Base-by-base conservation (phyloP, 257 asterid species). In the Salvia miltiorrhiza region DNA sequence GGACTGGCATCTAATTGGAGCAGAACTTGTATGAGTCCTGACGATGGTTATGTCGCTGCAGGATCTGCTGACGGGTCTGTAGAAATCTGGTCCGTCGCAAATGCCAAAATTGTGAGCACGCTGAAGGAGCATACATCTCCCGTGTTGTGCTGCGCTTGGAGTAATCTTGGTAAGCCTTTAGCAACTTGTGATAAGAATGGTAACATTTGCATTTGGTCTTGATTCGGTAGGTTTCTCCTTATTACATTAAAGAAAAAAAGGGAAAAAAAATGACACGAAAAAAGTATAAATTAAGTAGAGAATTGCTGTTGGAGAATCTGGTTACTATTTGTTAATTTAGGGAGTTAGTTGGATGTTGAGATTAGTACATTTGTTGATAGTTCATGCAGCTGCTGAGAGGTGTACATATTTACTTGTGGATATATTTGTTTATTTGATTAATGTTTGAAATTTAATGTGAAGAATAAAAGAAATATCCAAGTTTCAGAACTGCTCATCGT, bases 1-100 rank as follows among this genome's bases (percentile, higher is more conserved):
- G n/a, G 91, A 70, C 89, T 88, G 37, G 96, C 97, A 10, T 76
- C 95, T 9, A 90, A 88, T 37, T 93, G 99, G 99, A 93, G 99
- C 77, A 70, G 97, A 49, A 90, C 96, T 0, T 93, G 97, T 67
- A 76, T 93, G 19, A 90, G 99, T 65, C 85, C 99, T 1, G 97
- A 93, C 65, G 96, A 90, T 23, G 79, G 87, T 63, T 84, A 87
- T 69, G 96, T 90, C 9, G 88, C 96, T n/a, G 93, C 91, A 60
- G 97, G 97, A 67, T 90, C 95, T 24, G 84, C 67, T 2, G 97
- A 93, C 82, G 98, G 98, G 54, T 82, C 96, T 0, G 89, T 93
- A 30, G 85, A 87, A 65, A 72, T 93, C 28, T 93, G 99, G 97
- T 93, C 97, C 0, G 86, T 87, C 20, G 73, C 75, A n/a, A 84